Conservation (phyloP, 129 eudicot genomes). For the Solidago caesia region DNA sequence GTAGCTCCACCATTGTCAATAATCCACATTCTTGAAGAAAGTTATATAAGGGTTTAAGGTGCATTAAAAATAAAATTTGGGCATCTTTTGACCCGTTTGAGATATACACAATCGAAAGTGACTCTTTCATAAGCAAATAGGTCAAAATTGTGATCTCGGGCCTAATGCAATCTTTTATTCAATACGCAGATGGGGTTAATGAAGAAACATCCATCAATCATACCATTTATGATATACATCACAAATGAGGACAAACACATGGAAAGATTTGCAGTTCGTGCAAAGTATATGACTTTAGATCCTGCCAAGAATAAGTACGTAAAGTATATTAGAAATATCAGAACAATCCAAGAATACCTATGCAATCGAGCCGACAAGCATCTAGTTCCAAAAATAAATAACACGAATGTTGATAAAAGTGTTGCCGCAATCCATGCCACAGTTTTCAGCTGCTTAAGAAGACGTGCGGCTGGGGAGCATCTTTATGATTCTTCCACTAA, state of each 20-base stretch:
- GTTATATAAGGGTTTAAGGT: not conserved
- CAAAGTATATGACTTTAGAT: conserved; percentile 78
- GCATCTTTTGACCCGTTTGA: not conserved
- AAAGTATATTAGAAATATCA: conserved; percentile 58
- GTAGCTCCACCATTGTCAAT: not conserved
- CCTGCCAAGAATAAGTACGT: conserved; percentile 74
- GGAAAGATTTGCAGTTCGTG: conserved; percentile 86
- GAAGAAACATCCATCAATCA: conserved; percentile 82
- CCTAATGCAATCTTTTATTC: not conserved
- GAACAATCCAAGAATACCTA: conserved; percentile 72
- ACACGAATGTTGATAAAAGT: conserved; percentile 70
- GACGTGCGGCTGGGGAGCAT: conserved; percentile 64
- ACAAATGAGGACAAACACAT: conserved; percentile 76
- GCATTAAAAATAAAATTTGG: not conserved
- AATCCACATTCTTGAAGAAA: not conserved
- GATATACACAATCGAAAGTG: not conserved
- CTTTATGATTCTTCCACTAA: conserved; percentile 62
- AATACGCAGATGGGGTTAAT: conserved; percentile 57
- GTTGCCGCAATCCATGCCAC: conserved; percentile 87
- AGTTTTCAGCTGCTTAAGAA: conserved; percentile 66
- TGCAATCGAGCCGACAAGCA: conserved; percentile 70
- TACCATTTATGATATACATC: conserved; percentile 53
- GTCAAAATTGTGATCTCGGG: not conserved
- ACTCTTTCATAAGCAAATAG: not conserved
- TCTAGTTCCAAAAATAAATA: conserved; percentile 68